These are phyloP conservation scores for Ricinus communis DNA, from an alignment of 345 rosid genomes.

Conservation along the genomic window DNA sequence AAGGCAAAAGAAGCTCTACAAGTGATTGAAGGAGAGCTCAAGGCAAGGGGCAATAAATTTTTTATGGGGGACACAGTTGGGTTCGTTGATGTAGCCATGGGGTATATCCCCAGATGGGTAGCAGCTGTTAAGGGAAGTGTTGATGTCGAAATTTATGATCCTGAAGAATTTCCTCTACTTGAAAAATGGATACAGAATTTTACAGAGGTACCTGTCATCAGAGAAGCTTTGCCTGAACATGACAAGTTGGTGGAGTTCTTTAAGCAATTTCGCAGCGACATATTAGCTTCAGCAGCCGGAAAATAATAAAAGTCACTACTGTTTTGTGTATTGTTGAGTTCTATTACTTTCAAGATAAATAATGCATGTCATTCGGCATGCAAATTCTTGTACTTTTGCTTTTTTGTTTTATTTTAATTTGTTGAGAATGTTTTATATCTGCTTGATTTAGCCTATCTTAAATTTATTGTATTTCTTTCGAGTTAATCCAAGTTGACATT, in stretches of 20 bases:
- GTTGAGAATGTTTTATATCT: too few species aligned
- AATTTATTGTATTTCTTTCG: too few species aligned
- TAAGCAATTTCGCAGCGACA: not conserved
- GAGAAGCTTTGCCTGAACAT: not conserved
- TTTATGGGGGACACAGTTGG: constrained; percentile 21
- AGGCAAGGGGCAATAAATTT: constrained; percentile 1
- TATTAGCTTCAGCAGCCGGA: not conserved
- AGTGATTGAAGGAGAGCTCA: constrained; percentile 14
- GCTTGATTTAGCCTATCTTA: too few species aligned
- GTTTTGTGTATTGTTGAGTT: too few species aligned
- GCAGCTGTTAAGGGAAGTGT: not conserved
- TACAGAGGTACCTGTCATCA: not conserved
- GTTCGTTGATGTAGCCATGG: constrained; percentile 6
- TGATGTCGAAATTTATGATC: not conserved
- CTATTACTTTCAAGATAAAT: too few species aligned
- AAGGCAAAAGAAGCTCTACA: constrained; percentile 13
- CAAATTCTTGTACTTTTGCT: too few species aligned
- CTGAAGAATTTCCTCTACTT: not conserved
- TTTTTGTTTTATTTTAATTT: too few species aligned
- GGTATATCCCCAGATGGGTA: constrained; percentile 13
- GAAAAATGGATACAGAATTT: constrained; percentile 14
- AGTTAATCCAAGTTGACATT: too few species aligned
- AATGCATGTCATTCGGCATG: too few species aligned
- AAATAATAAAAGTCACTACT: too few species aligned
- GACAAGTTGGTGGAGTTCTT: not conserved